Conservation (phyloP, 2,329 filamentous ascomycete species). For the Xylogone sp. region DNA sequence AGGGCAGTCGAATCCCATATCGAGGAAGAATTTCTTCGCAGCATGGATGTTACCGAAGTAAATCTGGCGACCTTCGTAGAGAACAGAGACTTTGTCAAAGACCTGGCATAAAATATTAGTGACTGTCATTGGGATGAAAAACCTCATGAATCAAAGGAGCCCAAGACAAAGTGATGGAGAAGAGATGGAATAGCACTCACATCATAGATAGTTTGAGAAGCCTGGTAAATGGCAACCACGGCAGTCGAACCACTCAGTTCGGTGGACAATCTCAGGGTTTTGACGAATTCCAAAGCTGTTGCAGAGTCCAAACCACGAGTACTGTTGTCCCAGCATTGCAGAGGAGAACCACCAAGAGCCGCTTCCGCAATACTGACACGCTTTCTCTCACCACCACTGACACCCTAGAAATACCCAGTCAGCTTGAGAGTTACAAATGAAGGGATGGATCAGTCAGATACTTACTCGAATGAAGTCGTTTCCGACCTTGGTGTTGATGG, state of each 20-base stretch:
- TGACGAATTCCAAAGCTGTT: constrained; percentile 70
- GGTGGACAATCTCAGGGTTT: constrained; percentile 60
- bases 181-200: background rate
- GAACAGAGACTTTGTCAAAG: constrained; percentile 66
- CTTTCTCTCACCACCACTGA: constrained; percentile 70
- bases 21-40: constrained; percentile 65
- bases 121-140: too few species aligned
- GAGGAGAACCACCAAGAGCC: constrained; percentile 51
- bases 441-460: background rate
- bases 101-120: constrained; percentile 37
- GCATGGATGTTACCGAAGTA: constrained; percentile 63
- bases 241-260: constrained; percentile 61
- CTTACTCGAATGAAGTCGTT: constrained; percentile 61
- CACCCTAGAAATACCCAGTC: constrained; percentile 37
- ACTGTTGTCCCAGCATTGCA: constrained; percentile 74
- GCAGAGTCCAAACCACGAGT: constrained; percentile 71
- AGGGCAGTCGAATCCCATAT: constrained; percentile 70
- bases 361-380: constrained; percentile 81
- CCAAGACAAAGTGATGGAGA: background rate
- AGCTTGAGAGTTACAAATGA: background rate
- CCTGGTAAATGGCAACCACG: constrained; percentile 69
- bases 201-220: constrained; percentile 65
- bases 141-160: too few species aligned
- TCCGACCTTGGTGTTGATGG: constrained; percentile 69
- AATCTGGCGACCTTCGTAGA: constrained; percentile 66